Conservation (phyloP, 2,329 filamentous ascomycete species). For the Mariannaea elegans region DNA sequence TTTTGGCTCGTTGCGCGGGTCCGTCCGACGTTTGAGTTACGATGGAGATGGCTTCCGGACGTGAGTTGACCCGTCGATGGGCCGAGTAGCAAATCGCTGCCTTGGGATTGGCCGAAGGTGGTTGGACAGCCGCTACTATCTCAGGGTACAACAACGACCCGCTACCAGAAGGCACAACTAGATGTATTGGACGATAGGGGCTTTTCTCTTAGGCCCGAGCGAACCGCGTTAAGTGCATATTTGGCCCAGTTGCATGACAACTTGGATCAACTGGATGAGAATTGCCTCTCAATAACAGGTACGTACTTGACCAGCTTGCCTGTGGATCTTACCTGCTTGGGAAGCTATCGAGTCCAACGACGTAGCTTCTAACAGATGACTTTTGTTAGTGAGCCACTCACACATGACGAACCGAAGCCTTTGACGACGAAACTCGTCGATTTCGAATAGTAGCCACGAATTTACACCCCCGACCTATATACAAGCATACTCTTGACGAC, state of each 20-base stretch:
- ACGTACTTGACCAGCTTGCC: background rate
- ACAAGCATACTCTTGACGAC: background rate
- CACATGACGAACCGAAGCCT: constrained; percentile 4
- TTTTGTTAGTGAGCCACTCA: constrained; percentile 6
- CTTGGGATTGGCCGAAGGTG: constrained; percentile 27
- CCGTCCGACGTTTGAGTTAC: constrained; percentile 33
- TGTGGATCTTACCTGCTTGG: background rate
- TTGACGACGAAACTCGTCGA: background rate
- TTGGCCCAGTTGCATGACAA: background rate
- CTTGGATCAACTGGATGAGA: too few species aligned
- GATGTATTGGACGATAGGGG: constrained; percentile 7
- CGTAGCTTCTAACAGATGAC: constrained; percentile 8
- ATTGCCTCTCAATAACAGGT: background rate
- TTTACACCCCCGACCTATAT: background rate
- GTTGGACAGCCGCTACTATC: constrained; percentile 20
- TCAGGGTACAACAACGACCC: constrained; percentile 12
- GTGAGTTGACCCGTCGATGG: constrained; percentile 40
- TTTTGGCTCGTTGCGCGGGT: constrained; percentile 35
- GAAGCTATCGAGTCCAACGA: constrained; percentile 7
- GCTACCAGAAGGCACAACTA: background rate
- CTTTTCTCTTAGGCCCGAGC: background rate
- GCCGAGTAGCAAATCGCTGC: constrained; percentile 40
- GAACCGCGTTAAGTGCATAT: constrained; percentile 17
- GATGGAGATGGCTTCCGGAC: constrained; percentile 32
- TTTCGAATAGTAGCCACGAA: background rate